Evolutionary conservation across 495 filamentous ascomycete genomes (phyloP), one percentile per base, ranked within the genome.

Genomic region (Amphirosellinia nigrospora): DNA sequence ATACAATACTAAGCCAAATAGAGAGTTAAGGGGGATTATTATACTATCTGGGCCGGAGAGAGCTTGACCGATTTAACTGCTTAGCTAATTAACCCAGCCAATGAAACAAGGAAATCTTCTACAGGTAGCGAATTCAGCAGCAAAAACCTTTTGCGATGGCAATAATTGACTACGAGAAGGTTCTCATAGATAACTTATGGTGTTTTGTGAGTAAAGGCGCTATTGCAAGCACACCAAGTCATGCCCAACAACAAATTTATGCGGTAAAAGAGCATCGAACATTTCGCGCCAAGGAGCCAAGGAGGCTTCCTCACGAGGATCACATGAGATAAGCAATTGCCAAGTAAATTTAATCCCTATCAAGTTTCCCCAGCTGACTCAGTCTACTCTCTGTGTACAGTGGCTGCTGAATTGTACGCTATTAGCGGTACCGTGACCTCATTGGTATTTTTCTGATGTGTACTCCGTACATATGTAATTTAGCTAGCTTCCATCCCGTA

Each of bases 221-320:
- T n/a, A n/a, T n/a, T n/a, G n/a, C n/a, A n/a, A n/a, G n/a, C n/a
- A n/a, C n/a, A n/a, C n/a, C n/a, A n/a, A n/a, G n/a, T n/a, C n/a
- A n/a, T n/a, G n/a, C n/a, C n/a, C n/a, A n/a, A n/a, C n/a, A n/a
- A n/a, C n/a, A n/a, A n/a, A n/a, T n/a, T n/a, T n/a, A n/a, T n/a
- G n/a, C n/a, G n/a, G n/a, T n/a, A n/a, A n/a, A n/a, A n/a, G n/a
- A 16, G 28, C 15, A 23, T 13, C 58, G 58, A 41, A 30, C 30
- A 28, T 16, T 65, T 5, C 53, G 3, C n/a, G 45, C 62, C 36
- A 64, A 34, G 26, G 60, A n/a, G n/a, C 62, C 13, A 64, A 19
- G 41, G 61, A 43, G 15, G 32, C 19, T 34, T 19, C 28, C 34
- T 19, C 13, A 32, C 52, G 52, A 10, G 19, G 19, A 34, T 30